Evolutionary conservation across 768 basidiomycete genomes (phyloP).

Genomic region (Suillus lakei): DNA sequence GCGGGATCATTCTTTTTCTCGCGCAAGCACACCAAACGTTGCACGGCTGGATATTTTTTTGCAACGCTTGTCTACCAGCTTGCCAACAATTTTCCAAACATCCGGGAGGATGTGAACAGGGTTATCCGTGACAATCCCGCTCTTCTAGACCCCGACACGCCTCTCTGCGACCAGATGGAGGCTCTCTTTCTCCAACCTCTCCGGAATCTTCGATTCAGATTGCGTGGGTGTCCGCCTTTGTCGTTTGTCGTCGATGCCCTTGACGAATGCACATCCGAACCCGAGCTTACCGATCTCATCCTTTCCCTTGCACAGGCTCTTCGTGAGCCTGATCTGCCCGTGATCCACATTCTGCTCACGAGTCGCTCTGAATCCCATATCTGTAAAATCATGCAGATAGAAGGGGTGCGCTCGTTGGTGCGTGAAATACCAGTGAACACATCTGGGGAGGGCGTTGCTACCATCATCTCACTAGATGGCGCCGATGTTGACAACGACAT

Average conservation of each 20-base stretch:
- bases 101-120: not conserved
- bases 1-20: not conserved
- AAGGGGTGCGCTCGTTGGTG: not conserved
- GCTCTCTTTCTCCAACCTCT: not conserved
- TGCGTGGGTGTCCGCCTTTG: not conserved
- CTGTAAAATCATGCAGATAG: not conserved
- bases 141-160: not conserved
- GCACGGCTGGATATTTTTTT: not conserved
- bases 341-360: not conserved
- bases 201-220: not conserved
- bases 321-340: not conserved
- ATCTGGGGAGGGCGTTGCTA: not conserved
- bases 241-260: not conserved
- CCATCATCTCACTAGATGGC: not conserved
- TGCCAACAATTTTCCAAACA: not conserved
- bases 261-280: not conserved
- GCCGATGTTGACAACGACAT: not conserved
- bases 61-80: not conserved
- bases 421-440: not conserved
- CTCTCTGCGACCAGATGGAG: not conserved
- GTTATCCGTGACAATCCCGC: not conserved
- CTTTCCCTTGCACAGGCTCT: not conserved
- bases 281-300: not conserved
- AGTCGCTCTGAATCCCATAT: not conserved
- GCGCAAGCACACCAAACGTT: not conserved